phyloP scores from a whole-genome alignment of 352 stramenopile species.

The Blastocystis sp. region DNA sequence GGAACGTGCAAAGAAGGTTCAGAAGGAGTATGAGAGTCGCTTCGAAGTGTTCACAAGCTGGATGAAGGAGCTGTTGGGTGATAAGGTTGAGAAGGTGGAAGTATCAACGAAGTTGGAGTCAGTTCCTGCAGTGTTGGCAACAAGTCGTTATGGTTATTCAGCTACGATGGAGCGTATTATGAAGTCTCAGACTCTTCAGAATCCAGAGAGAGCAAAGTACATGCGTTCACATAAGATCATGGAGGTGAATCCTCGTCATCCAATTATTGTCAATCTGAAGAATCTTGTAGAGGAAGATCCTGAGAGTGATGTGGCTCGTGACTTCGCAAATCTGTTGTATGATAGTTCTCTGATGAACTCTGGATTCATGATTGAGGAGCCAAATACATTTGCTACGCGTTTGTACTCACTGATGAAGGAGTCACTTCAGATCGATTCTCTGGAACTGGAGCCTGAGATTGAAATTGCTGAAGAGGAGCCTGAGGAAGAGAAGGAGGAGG shows the following conservation, averaged over 20 bases:
- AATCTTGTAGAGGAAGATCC: slow-evolving; percentile 68
- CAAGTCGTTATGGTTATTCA: slow-evolving; percentile 88
- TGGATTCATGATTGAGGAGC: slow-evolving; percentile 87
- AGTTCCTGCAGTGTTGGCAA: slow-evolving; percentile 88
- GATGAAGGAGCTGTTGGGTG: slow-evolving; percentile 87
- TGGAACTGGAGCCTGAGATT: slow-evolving; percentile 87
- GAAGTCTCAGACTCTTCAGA: slow-evolving; percentile 86
- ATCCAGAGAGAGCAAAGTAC: slow-evolving; percentile 68
- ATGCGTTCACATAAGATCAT: slow-evolving; percentile 82
- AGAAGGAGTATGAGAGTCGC: slow-evolving; percentile 89
- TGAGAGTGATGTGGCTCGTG: slow-evolving; percentile 76
- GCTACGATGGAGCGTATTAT: too few species aligned
- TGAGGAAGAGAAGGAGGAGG: slow-evolving; percentile 64
- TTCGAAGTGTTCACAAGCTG: slow-evolving; percentile 88
- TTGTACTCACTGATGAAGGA: slow-evolving; percentile 86
- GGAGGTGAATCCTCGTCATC: slow-evolving; percentile 96
- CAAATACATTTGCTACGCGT: slow-evolving; percentile 81
- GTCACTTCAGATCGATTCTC: slow-evolving; percentile 79
- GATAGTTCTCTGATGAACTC: slow-evolving; percentile 92
- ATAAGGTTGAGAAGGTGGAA: slow-evolving; percentile 85
- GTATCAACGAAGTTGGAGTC: slow-evolving; percentile 86
- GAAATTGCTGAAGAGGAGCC: slow-evolving; percentile 74
- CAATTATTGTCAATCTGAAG: slow-evolving; percentile 90
- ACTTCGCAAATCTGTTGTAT: slow-evolving; percentile 90
- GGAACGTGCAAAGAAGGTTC: slow-evolving; percentile 82